A percentile compares a stretch with the other conserved stretches of the same genome.
Evolutionary conservation across 2,329 filamentous ascomycete species (phyloP).

Genomic region (Fusarium oligoseptatum): DNA sequence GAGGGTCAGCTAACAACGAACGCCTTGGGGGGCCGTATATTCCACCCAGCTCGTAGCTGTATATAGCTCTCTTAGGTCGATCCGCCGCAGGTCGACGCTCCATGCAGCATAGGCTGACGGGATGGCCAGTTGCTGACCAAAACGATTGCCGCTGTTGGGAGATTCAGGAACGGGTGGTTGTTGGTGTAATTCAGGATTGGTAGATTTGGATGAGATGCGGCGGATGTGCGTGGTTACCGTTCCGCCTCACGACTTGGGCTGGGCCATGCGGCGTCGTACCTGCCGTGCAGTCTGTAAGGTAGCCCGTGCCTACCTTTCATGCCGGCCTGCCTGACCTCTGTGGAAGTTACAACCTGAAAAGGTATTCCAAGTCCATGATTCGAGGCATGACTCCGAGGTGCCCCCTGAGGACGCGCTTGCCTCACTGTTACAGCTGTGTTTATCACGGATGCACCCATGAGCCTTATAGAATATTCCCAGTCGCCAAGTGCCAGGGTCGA

Average conservation of each 20-base stretch:
- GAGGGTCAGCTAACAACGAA: background rate
- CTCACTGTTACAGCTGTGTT: background rate
- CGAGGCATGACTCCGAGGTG: background rate
- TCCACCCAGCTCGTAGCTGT: background rate
- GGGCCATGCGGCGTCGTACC: constrained; percentile 10
- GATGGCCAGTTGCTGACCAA: constrained; percentile 25
- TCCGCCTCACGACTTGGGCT: constrained; percentile 4
- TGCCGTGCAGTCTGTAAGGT: constrained; percentile 3
- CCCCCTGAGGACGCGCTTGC: background rate
- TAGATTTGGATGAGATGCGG: constrained; percentile 6
- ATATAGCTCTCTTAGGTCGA: background rate
- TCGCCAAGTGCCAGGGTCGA: background rate
- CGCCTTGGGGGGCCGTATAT: background rate
- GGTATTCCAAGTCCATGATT: constrained; percentile 2
- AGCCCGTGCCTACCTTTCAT: background rate
- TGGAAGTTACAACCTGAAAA: background rate
- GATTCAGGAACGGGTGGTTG: constrained; percentile 8
- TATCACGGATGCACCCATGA: background rate
- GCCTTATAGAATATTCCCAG: background rate
- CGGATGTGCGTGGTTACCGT: constrained; percentile 6
- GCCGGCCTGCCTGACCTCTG: background rate
- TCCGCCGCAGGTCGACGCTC: background rate
- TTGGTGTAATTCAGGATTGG: constrained; percentile 12
- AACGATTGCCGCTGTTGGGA: constrained; percentile 22
- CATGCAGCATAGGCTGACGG: background rate